These are phyloP conservation scores for Caryopteris hybrid DNA, from an alignment of 305 asterid genomes.

Conservation along the genomic window DNA sequence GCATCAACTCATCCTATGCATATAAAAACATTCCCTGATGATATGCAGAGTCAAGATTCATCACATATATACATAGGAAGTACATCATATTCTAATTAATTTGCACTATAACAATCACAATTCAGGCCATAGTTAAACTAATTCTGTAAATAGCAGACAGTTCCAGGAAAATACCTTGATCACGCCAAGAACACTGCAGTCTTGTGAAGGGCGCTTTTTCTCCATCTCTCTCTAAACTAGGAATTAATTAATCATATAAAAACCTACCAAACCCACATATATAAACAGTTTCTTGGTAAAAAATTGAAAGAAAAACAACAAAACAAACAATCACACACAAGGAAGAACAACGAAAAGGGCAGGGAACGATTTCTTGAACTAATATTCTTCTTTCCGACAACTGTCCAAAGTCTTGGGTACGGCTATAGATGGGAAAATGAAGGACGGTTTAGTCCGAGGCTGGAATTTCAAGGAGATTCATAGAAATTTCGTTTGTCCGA, in stretches of 20 bases:
- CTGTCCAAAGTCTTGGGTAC: conserved; percentile 25
- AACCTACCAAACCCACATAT: conserved; percentile 5
- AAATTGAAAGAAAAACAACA: background rate
- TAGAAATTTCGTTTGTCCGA: conserved; percentile 29
- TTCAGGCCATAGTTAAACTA: background rate
- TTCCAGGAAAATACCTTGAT: conserved; percentile 37
- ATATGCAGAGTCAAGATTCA: background rate
- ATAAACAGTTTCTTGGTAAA: too few species aligned
- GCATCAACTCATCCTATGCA: conserved; percentile 6
- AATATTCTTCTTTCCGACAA: background rate
- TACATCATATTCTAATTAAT: background rate
- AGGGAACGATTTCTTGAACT: conserved; percentile 4
- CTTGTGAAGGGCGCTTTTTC: conserved; percentile 32
- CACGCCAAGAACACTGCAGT: conserved; percentile 26
- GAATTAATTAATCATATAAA: conserved; percentile 11
- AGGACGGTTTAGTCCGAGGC: conserved; percentile 13
- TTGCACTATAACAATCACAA: background rate
- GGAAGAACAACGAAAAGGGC: too few species aligned
- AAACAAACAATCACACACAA: background rate
- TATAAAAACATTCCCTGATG: background rate
- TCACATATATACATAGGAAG: background rate
- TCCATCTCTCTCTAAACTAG: conserved; percentile 30
- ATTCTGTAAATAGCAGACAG: background rate
- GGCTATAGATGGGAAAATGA: conserved; percentile 22
- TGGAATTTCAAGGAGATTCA: conserved; percentile 33